Evolutionary conservation across 768 basidiomycete species (phyloP).

Genomic region (Leucosporidium creatinivorum): DNA sequence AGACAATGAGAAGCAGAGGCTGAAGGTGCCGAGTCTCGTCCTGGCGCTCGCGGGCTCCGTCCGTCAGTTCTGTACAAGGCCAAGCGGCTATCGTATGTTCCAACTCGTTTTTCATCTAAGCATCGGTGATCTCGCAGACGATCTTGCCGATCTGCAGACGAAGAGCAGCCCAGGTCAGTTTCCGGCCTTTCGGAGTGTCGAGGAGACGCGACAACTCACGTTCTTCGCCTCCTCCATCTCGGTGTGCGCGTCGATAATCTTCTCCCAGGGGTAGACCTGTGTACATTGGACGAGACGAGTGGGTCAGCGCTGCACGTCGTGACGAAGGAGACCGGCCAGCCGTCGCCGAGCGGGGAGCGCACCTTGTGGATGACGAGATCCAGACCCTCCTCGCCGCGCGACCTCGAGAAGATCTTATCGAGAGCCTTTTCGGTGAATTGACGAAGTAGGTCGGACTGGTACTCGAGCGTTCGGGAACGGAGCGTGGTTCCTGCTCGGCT

Average conservation of each 20-base stretch:
- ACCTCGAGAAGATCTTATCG: conserved; percentile 27
- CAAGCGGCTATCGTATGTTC: no score
- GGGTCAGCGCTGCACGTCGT: conserved; percentile 18
- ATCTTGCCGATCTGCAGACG: conserved; percentile 45
- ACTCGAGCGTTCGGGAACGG: conserved; percentile 62
- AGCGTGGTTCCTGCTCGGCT: conserved; percentile 62
- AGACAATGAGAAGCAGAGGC: no score
- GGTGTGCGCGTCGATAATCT: conserved; percentile 69
- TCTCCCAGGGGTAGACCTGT: conserved; percentile 70
- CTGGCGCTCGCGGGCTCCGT: no score
- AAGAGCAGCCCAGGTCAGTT: no score
- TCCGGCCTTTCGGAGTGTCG: no score
- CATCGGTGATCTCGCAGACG: conserved; percentile 39
- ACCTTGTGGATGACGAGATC: conserved; percentile 68
- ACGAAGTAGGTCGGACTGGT: conserved; percentile 62
- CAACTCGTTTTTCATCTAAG: not conserved
- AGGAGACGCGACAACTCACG: not conserved
- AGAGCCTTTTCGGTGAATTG: conserved; percentile 35
- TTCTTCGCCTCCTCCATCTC: conserved; percentile 76
- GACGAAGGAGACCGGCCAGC: no score
- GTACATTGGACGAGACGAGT: not conserved
- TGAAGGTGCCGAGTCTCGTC: no score
- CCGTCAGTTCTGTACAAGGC: no score
- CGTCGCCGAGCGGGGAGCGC: conserved; percentile 31
- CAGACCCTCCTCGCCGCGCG: conserved; percentile 17